These are phyloP conservation scores for Begonia masoniana DNA, from an alignment of 306 rosid genomes.

Conservation along the genomic window DNA sequence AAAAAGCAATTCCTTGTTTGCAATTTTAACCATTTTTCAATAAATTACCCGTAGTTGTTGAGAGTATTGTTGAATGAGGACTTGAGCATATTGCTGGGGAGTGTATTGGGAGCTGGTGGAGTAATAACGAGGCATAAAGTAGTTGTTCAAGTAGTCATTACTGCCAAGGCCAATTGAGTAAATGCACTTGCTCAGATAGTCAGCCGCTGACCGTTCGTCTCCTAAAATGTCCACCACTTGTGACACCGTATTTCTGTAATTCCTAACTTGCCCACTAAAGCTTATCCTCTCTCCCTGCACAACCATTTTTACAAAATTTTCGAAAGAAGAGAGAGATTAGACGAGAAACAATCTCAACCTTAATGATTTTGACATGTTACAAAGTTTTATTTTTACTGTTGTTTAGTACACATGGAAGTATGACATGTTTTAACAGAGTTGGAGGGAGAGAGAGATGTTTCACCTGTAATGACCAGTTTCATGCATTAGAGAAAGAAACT, in stretches of 20 bases:
- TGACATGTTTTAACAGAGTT: not conserved
- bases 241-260: conserved; percentile 57
- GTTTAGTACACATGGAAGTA: too few relatives aligned
- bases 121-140: conserved; percentile 75
- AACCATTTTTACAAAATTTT: not conserved
- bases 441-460: too few relatives aligned
- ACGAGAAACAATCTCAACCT: too few relatives aligned
- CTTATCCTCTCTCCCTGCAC: conserved; percentile 69
- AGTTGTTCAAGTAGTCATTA: conserved; percentile 94
- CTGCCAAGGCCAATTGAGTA: conserved; percentile 85
- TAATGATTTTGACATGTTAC: too few relatives aligned
- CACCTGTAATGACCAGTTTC: too few relatives aligned
- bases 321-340: too few relatives aligned
- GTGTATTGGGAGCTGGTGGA: conserved; percentile 43
- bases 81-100: conserved; percentile 56
- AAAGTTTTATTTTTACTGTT: too few relatives aligned
- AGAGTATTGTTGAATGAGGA: conserved; percentile 47
- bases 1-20: too few relatives aligned
- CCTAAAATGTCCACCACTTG: conserved; percentile 56
- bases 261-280: conserved; percentile 70
- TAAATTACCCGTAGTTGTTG: conserved; percentile 38
- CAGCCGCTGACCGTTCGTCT: conserved; percentile 38
- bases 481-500: too few relatives aligned
- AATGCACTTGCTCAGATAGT: conserved; percentile 60
- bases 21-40: too few relatives aligned